Base-by-base conservation (phyloP, 805 yeast genomes). In the Yarrowia sp. region DNA sequence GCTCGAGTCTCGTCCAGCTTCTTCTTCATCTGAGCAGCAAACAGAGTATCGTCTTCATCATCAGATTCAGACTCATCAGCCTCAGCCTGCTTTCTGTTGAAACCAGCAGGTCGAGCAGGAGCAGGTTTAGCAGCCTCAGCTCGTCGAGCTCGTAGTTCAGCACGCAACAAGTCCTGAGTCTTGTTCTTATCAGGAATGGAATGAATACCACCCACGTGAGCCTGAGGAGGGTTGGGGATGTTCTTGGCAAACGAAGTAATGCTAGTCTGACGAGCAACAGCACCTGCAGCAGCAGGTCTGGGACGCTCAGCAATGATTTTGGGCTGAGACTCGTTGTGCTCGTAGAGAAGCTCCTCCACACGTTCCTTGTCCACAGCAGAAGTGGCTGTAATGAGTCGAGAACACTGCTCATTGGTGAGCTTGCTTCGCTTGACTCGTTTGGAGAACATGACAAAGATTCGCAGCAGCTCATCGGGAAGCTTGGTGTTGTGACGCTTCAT, bases 401-500 rank as follows among this genome's bases (percentile, higher is more conserved):
- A 39, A 17, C 65, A 47, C 57, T 61, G 65, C 32, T 61, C 65
- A 9, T 45, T 45, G 10, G 65, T 47, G 14, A 61, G 57, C 38
- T 61, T 45, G 44, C 48, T 47, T 36, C 57, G 38, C 38, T 61
- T 61, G 17, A 18, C 57, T 6, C 57, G 15, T 28, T 36, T 39
- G 32, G 65, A 61, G 13, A 61, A 47, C 32, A 28, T 7, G 33
- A 61, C 57, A 33, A 61, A 61, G 11, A 36, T 6, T 4, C 36
- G 35, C 17, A 61, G 41, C 17, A 48, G 55, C 31, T 43, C 86
- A 76, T 44, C 84, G 86, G 35, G 77, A 74, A 0, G 92, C 89
- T 48, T 89, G 74, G 68, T 86, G 89, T 51, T 91, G 79, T 0
- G 90, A 85, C 47, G 83, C 81, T 60, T 86, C 81, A 61, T 17